Evolutionary conservation across 179 eudicot species (phyloP).

Genomic region (Sideroxylon spinosum): DNA sequence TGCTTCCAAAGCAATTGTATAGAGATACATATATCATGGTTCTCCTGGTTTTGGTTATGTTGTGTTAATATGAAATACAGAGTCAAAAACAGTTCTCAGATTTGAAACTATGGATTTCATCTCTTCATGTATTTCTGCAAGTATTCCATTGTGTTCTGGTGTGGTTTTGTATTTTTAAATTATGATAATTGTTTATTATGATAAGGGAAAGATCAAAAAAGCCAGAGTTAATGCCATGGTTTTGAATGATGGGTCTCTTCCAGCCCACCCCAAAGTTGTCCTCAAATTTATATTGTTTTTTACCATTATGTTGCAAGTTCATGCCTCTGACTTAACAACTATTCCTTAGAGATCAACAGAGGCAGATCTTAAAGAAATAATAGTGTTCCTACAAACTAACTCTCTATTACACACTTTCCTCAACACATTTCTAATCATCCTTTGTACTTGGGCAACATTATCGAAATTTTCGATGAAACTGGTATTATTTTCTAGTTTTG

Average conservation of each 20-base stretch:
- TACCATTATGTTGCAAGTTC: neutral
- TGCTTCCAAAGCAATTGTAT: constrained; percentile 15
- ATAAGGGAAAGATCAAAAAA: too few species aligned
- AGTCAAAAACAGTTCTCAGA: neutral
- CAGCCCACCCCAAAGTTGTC: neutral
- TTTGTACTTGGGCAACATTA: neutral
- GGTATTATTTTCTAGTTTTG: neutral
- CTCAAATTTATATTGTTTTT: neutral
- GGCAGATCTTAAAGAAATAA: neutral
- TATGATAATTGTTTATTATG: neutral
- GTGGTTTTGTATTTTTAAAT: neutral
- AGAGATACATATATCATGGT: constrained; percentile 13
- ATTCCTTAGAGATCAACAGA: neutral
- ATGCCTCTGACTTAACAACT: neutral
- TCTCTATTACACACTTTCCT: neutral
- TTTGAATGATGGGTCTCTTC: neutral
- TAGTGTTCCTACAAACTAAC: neutral
- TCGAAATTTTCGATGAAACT: neutral
- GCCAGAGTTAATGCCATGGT: too few species aligned
- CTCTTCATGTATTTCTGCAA: neutral
- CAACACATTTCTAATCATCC: neutral
- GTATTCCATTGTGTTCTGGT: neutral
- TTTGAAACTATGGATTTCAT: constrained; percentile 10
- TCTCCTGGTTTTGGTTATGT: constrained; percentile 22
- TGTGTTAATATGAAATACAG: constrained; percentile 1